These are phyloP conservation scores for Xanthoconium stramineum DNA, from an alignment of 768 basidiomycete species.

Conservation along the genomic window DNA sequence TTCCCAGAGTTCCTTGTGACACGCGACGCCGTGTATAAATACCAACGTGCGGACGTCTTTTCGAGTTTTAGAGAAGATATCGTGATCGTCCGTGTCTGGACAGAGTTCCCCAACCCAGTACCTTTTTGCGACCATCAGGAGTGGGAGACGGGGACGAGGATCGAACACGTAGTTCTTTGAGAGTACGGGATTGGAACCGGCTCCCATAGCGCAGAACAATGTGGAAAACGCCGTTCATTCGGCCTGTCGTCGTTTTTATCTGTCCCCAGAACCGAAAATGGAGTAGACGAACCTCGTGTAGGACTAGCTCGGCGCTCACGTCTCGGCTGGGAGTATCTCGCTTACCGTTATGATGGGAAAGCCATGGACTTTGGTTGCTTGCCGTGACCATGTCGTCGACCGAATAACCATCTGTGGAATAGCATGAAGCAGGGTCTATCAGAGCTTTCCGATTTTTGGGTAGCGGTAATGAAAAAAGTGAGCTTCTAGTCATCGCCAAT, in stretches of 20 bases:
- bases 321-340: too few relatives aligned
- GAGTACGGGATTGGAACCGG: neutral
- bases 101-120: neutral
- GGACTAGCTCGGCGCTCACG: too few relatives aligned
- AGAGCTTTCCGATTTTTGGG: too few relatives aligned
- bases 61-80: neutral
- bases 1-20: constrained; percentile 9
- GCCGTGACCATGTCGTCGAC: too few relatives aligned
- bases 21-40: neutral
- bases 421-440: too few relatives aligned
- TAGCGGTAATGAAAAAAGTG: too few relatives aligned
- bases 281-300: neutral
- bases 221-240: neutral
- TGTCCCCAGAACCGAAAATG: neutral
- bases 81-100: neutral
- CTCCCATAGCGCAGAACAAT: neutral
- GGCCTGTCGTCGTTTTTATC: too few relatives aligned
- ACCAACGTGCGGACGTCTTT: neutral
- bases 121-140: neutral
- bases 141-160: neutral
- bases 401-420: too few relatives aligned
- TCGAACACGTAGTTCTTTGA: neutral
- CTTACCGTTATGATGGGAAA: too few relatives aligned
- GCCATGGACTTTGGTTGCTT: too few relatives aligned
- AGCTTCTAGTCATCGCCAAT: too few relatives aligned